These are phyloP conservation scores for Sisymbrium irio DNA, from an alignment of 345 rosid genomes.

Conservation along the genomic window DNA sequence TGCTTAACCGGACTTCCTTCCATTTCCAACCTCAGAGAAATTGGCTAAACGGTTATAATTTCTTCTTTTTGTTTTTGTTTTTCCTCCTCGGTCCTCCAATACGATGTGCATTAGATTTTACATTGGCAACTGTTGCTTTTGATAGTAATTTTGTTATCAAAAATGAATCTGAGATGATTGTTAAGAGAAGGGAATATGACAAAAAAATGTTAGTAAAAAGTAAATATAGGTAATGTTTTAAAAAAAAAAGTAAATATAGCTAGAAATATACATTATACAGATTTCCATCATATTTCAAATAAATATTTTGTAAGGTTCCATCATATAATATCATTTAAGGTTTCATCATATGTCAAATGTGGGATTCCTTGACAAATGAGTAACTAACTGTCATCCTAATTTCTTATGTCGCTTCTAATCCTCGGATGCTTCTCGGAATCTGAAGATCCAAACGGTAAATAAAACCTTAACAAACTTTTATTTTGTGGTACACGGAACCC, in stretches of 20 bases:
- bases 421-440: constrained; percentile 11
- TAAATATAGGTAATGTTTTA: too few species aligned
- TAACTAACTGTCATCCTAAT: background rate
- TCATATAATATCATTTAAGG: too few species aligned
- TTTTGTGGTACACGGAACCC: background rate
- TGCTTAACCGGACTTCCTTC: constrained; percentile 31
- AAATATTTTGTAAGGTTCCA: too few species aligned
- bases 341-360: background rate
- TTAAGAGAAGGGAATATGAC: too few species aligned
- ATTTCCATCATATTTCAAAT: too few species aligned
- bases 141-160: background rate
- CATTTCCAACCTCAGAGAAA: constrained; percentile 43
- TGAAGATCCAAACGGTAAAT: constrained; percentile 25
- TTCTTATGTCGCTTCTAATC: background rate
- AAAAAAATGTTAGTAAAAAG: too few species aligned
- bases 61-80: background rate
- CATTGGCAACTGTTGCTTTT: background rate
- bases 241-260: too few species aligned
- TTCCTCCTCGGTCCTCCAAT: background rate
- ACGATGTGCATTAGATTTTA: background rate
- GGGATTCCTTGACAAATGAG: background rate
- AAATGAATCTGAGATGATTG: too few species aligned
- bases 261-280: too few species aligned
- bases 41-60: constrained; percentile 43
- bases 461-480: background rate